Percentiles rank a stretch among this genome's conserved stretches.
These are phyloP conservation scores for Actinomucor elegans DNA, from an alignment of 371 early-diverging fungal species.

Conservation along the genomic window DNA sequence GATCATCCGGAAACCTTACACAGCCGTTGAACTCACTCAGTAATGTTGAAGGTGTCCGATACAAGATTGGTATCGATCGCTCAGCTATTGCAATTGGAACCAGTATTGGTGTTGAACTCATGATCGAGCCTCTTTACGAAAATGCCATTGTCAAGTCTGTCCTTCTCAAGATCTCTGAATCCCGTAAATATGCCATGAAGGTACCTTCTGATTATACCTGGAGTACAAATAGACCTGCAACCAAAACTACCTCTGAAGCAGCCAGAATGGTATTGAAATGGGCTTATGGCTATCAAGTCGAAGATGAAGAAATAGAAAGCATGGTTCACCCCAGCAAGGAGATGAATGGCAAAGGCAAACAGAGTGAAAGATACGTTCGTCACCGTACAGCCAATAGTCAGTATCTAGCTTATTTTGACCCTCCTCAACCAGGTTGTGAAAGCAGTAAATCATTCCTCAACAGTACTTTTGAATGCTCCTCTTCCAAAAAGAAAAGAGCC, in stretches of 20 bases:
- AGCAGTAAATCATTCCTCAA: constrained; percentile 1
- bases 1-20: constrained; percentile 22
- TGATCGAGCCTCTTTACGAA: constrained; percentile 29
- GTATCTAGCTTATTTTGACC: constrained; percentile 10
- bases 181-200: constrained; percentile 28
- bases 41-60: constrained; percentile 26
- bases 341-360: neutral
- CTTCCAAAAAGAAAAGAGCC: neutral
- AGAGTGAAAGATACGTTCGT: neutral
- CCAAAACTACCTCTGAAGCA: constrained; percentile 14
- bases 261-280: constrained; percentile 34
- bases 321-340: neutral
- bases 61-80: constrained; percentile 35
- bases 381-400: neutral
- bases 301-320: constrained; percentile 9
- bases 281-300: constrained; percentile 34
- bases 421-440: constrained; percentile 5
- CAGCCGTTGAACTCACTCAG: neutral
- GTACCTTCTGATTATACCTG: constrained; percentile 23
- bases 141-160: constrained; percentile 23
- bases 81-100: constrained; percentile 46
- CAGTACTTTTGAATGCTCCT: neutral
- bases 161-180: constrained; percentile 19
- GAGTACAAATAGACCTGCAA: constrained; percentile 9
- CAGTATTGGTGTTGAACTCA: constrained; percentile 34